Evolutionary conservation across 345 rosid genomes (phyloP).

Genomic region (Punica granatum): DNA sequence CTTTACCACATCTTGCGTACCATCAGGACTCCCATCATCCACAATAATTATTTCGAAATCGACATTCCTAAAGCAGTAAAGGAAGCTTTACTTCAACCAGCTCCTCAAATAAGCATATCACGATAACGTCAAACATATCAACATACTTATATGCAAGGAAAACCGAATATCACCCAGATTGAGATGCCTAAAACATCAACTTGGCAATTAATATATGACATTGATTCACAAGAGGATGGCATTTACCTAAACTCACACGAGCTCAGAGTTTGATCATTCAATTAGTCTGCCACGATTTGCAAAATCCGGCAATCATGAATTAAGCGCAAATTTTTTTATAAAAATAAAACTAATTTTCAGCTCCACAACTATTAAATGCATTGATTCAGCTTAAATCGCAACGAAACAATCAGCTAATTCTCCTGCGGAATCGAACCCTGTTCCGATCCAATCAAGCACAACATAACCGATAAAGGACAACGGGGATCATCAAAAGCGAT

Average conservation of each 20-base stretch:
- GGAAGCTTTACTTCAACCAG: too few species aligned
- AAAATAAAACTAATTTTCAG: background rate
- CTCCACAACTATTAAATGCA: background rate
- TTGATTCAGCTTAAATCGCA: background rate
- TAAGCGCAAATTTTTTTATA: too few species aligned
- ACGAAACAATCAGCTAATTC: background rate
- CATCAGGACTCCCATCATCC: slow-evolving; percentile 98
- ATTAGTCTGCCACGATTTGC: background rate
- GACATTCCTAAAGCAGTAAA: slow-evolving; percentile 20
- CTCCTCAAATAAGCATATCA: background rate
- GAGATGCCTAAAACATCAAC: background rate
- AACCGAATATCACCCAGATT: background rate
- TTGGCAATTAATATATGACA: background rate
- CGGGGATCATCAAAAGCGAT: background rate
- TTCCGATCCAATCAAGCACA: background rate
- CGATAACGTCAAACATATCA: background rate
- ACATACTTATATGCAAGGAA: background rate
- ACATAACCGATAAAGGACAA: background rate
- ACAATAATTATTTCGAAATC: slow-evolving; percentile 87
- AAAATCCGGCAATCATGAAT: background rate
- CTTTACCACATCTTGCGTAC: slow-evolving; percentile 79
- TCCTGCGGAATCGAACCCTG: background rate
- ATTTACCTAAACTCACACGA: background rate
- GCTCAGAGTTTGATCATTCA: background rate
- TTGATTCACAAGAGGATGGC: background rate